Evolutionary conservation across 345 rosid species (phyloP), one percentile per base, ranked within the genome.

Genomic region (Populus tremula): DNA sequence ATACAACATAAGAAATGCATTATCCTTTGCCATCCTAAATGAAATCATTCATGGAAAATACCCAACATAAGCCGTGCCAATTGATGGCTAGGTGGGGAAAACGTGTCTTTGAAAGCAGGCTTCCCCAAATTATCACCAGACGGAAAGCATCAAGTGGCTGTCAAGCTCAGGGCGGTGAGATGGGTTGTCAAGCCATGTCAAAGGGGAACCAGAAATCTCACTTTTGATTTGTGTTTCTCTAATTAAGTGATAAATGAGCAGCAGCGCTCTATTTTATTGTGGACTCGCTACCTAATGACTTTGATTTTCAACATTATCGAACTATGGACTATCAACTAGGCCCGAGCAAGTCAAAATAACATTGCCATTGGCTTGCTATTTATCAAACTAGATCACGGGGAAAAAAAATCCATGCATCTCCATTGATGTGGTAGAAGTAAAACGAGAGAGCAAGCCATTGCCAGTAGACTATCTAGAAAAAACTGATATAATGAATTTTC

Each of bases 41-140:
- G 27, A 33, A 38, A 36, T 11, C 61, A 49, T 73, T 77, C 25
- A 62, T 41, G 66, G 71, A 67, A 5, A 36, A 18, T 33, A 47
- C 49, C 23, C 47, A 71, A 39, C 16, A 71, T 66, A 1, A 50
- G 54, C 11, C 67, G 72, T 27, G 66, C 9, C 38, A 70, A 43
- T 54, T 63, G 73, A 70, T 74, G 76, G 75, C 25, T n/a, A 25
- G 61, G 33, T n/a, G 21, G 76, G 68, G 39, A 61, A 72, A 31
- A 38, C 9, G 49, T 45, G 33, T 27, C 11, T 29, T 56, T 76
- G 59, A 36, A 31, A 23, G 63, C 63, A 75, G 43, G 45, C 73
- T 63, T 33, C 31, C 68, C 23, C 70, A 2, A 43, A 31, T 38
- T 39, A 23, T 54, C 38, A 61, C 70, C 31, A 7, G 17, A 13